phyloP scores from a whole-genome alignment of 768 basidiomycete genomes.

The Pleurotus eryngii region DNA sequence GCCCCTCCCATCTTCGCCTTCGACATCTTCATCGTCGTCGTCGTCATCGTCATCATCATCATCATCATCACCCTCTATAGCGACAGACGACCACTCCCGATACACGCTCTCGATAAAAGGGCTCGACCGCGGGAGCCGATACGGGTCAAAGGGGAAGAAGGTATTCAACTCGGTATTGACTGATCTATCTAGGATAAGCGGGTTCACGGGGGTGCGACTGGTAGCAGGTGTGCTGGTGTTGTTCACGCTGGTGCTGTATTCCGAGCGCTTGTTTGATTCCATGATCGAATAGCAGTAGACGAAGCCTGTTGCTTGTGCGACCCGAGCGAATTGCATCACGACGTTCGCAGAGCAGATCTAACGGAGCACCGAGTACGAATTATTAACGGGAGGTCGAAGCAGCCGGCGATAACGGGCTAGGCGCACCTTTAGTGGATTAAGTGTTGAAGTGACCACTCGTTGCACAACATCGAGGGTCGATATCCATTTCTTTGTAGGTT shows the following conservation, averaged over 20 bases:
- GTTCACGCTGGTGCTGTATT: conserved; percentile 33
- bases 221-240: conserved; percentile 13
- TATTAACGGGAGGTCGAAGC: too few relatives aligned
- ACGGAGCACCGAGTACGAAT: neutral
- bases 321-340: conserved; percentile 88
- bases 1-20: conserved; percentile 15
- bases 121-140: conserved; percentile 78
- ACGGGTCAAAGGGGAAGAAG: conserved; percentile 99
- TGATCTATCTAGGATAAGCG: conserved; percentile 28
- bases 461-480: conserved; percentile 73
- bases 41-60: conserved; percentile 61
- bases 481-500: conserved; percentile 74
- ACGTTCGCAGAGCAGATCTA: conserved; percentile 90
- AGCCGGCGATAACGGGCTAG: neutral
- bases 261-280: conserved; percentile 78
- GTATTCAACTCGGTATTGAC: conserved; percentile 74
- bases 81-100: conserved; percentile 85
- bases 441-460: conserved; percentile 70
- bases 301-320: conserved; percentile 88
- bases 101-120: conserved; percentile 81
- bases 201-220: conserved; percentile 13
- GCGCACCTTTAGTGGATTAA: conserved; percentile 87
- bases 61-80: conserved; percentile 71
- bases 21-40: conserved; percentile 32
- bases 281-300: conserved; percentile 93